Evolutionary conservation across 73 alveolate species (phyloP).

Genomic region (Blepharisma japonicum): DNA sequence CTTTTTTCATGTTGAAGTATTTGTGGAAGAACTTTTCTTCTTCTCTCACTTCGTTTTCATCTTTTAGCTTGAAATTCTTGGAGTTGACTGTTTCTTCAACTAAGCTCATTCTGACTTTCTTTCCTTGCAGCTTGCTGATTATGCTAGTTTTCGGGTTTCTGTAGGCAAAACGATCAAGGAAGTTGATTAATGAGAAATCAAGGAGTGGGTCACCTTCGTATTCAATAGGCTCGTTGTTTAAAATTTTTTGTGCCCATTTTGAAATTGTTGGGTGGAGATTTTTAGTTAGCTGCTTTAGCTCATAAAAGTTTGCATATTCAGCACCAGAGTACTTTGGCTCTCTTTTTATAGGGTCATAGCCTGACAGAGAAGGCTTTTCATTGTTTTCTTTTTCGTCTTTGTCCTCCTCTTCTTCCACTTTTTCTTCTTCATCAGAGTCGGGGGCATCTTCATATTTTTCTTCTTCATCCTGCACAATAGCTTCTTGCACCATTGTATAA

Average conservation of each 20-base stretch:
- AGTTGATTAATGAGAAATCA: slow-evolving; percentile 83
- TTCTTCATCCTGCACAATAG: slow-evolving; percentile 36
- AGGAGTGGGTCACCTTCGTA: slow-evolving; percentile 90
- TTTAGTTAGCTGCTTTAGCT: slow-evolving; percentile 56
- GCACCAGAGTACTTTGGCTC: slow-evolving; percentile 91
- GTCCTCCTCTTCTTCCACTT: slow-evolving; percentile 14
- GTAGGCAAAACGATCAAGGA: slow-evolving; percentile 76
- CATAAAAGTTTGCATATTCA: slow-evolving; percentile 76
- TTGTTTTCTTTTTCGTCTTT: slow-evolving; percentile 37
- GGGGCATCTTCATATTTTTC: slow-evolving; percentile 60
- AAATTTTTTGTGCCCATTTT: slow-evolving; percentile 71
- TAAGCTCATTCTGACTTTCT: slow-evolving; percentile 36
- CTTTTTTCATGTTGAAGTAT: slow-evolving; percentile 62
- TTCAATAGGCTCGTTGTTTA: slow-evolving; percentile 60
- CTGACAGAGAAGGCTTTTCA: slow-evolving; percentile 42
- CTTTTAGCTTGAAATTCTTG: slow-evolving; percentile 64
- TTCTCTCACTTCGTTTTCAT: slow-evolving; percentile 55
- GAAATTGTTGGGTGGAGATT: slow-evolving; percentile 91
- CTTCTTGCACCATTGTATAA: slow-evolving; percentile 32
- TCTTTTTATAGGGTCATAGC: slow-evolving; percentile 83
- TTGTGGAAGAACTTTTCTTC: slow-evolving; percentile 70
- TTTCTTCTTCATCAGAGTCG: slow-evolving; percentile 35
- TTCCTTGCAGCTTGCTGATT: slow-evolving; percentile 36
- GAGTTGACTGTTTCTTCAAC: slow-evolving; percentile 42
- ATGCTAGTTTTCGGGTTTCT: slow-evolving; percentile 79